Evolutionary conservation across 441 rosid genomes (phyloP).

Genomic region (Populus trichocarpa): DNA sequence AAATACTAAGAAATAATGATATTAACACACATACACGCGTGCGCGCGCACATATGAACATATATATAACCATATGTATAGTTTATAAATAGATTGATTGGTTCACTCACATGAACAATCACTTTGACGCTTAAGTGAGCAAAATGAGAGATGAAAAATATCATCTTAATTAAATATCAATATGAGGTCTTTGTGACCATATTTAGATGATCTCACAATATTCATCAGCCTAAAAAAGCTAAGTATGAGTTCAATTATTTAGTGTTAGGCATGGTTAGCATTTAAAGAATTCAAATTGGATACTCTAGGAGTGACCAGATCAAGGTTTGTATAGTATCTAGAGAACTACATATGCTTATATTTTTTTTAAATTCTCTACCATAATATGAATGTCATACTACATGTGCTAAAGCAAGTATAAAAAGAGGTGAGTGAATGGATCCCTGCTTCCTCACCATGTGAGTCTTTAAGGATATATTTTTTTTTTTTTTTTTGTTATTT

Average conservation of each 20-base stretch:
- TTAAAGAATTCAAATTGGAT: neutral
- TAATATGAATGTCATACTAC: neutral
- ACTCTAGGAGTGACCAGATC: too few species aligned
- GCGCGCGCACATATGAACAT: too few species aligned
- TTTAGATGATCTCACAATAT: neutral
- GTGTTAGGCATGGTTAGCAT: neutral
- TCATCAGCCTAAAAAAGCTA: too few species aligned
- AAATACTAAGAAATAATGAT: too few species aligned
- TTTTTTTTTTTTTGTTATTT: too few species aligned
- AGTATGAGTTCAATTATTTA: neutral
- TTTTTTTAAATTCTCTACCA: neutral
- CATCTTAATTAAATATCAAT: accelerated
- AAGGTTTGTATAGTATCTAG: neutral
- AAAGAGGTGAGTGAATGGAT: neutral
- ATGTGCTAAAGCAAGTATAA: neutral
- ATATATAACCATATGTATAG: too few species aligned
- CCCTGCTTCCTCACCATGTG: neutral
- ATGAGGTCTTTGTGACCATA: too few species aligned
- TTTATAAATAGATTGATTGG: too few species aligned
- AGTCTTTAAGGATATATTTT: neutral
- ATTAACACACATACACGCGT: too few species aligned
- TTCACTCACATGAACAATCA: too few species aligned
- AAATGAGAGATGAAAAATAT: too few species aligned
- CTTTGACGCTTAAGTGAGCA: too few species aligned
- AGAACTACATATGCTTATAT: neutral